Base-by-base conservation (phyloP, 345 rosid genomes). In the Garcia nutans region DNA sequence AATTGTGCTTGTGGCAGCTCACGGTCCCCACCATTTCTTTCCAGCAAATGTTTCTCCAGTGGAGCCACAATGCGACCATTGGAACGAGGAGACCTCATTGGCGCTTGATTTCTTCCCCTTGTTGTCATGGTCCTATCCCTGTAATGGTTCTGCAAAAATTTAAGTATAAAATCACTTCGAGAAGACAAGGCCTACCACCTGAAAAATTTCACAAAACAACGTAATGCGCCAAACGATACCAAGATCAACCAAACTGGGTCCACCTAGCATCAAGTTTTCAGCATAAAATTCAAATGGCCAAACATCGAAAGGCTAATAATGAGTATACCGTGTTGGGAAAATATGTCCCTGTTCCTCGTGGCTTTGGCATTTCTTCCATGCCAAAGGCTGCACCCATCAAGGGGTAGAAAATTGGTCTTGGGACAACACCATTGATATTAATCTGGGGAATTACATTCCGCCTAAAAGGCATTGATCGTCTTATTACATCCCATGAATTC, bases 261-360 rank as follows among this genome's bases (percentile, higher is more conserved):
- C 64, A 31, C 59, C 56, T 23, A 60, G 56, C 57, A 26, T 45
- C 62, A 49, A 33, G 49, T 67, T 68, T 56, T 68, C 55, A 76
- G 52, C 57, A 79, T 20, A 70, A 73, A 58, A 68, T 68, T 71
- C 28, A 78, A 28, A 70, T 69, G 70, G 19, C 64, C 67, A 65
- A 56, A 68, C 26, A 66, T 55, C 70, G 24, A 47, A 78, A 72
- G 80, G 78, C 54, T 26, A 16, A 31, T 71, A 64, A 77, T 77
- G 67, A 76, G 77, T 11, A 64, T 90, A 90, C 95, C 90, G 79
- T 75, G 77, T 85, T 90, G 55, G 92, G 91, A 60, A 94, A 87
- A 85, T 90, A 94, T 41, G 97, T 94, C 78, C 97, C 98, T 15
- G 93, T 94, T 79, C 97, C 98, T 41, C 94, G 84, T 58, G 88